Evolutionary conservation across 805 yeast genomes (phyloP), one percentile per base, ranked within the genome.

Genomic region (Metschnikowia baotianmanensis): DNA sequence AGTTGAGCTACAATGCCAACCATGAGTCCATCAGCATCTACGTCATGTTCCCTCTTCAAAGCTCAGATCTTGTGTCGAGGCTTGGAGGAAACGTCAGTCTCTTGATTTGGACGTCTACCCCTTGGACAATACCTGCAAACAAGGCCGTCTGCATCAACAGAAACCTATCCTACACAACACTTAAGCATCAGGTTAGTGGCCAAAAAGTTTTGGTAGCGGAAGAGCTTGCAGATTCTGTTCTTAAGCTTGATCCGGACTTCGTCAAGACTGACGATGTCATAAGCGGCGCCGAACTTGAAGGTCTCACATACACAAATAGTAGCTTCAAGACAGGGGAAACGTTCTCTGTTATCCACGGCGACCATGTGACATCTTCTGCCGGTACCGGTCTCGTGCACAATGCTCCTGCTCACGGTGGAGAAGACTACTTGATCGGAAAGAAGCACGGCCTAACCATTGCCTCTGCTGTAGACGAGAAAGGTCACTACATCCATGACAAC

Each of bases 381-480:
- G 99, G 99, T 61, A 87, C 99, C 0, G 99, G 99, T 2, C 65
- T 93, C 11, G 99, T 93, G 1, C 99, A 93, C 58, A 85, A 88
- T 16, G 98, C 99, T 0, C 98, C 99, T 1, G 98, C 97, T 0
- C 99, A 93, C 59, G 99, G 99, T 54, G 77, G 81, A 53, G 99
- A 93, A 51, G 99, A 93, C 67, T 90, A 86, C 57, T 55, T 82
- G 6, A 72, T 83, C 25, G 91, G 96, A 24, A 60, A 75, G 42
- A 61, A 68, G 17, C 63, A 83, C 46, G 71, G 70, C 0, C 69
- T 93, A 17, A 67, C 62, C 8, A 77, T 86, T 0, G 76, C 68
- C 45, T 87, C 96, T 0, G 88, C 93, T 0, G 95, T 93, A 2
- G 87, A 93, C 56, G 76, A 75, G 42, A 62, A 67, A 38, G 99